phyloP scores from a whole-genome alignment of 1,284 basidiomycete genomes.

The Puccinia novopanici region DNA sequence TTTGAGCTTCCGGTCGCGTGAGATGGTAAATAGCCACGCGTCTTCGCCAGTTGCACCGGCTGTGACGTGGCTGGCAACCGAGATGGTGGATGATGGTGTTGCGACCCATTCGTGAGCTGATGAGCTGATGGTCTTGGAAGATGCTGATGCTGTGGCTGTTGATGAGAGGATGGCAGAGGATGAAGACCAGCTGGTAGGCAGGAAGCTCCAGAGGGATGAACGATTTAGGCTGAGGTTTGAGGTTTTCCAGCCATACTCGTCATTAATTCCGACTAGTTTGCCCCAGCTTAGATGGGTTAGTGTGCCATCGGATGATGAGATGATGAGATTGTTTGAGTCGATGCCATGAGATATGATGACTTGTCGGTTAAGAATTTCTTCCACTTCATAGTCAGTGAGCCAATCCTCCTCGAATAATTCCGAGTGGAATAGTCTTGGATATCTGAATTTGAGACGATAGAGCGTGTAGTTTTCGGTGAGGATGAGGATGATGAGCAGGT shows the following conservation, averaged over 20 bases:
- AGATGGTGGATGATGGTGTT: conserved; percentile 38
- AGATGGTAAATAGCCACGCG: conserved; percentile 75
- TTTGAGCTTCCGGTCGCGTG: conserved; percentile 79
- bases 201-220: conserved; percentile 35
- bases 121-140: conserved; percentile 36
- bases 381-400: conserved; percentile 34
- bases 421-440: conserved; percentile 41
- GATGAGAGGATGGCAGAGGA: too few species aligned
- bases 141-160: background rate
- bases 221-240: conserved; percentile 15
- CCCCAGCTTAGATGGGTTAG: conserved; percentile 48
- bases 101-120: conserved; percentile 50
- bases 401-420: conserved; percentile 49
- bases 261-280: conserved; percentile 37
- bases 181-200: conserved; percentile 40
- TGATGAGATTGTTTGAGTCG: conserved; percentile 43
- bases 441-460: conserved; percentile 40
- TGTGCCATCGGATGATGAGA: conserved; percentile 39
- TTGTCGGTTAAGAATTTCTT: conserved; percentile 40
- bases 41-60: conserved; percentile 26
- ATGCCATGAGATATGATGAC: conserved; percentile 44
- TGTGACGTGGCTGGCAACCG: conserved; percentile 32
- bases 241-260: conserved; percentile 41
- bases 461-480: conserved; percentile 39
- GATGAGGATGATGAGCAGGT: conserved; percentile 37